Percentiles rank a stretch among this genome's conserved stretches.
These are phyloP conservation scores for Alloteropsis semialata DNA, from an alignment of 176 grass and related monocot species.

Conservation along the genomic window DNA sequence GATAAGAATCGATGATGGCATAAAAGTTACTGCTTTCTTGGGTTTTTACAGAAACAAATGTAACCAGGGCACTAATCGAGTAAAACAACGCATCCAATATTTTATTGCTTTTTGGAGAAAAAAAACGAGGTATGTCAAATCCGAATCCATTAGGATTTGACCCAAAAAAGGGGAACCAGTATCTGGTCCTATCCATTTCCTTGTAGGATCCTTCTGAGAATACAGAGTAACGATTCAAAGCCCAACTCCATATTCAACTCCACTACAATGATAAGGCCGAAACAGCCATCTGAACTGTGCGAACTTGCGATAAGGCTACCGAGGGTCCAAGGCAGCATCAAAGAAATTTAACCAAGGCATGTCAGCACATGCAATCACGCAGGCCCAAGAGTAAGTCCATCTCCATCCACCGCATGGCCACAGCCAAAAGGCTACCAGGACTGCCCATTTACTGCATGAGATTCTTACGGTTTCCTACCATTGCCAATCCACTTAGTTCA, in stretches of 20 bases:
- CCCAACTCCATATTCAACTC: not conserved
- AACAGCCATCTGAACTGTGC: not conserved
- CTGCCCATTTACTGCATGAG: not conserved
- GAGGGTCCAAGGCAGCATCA: not conserved
- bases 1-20: not conserved
- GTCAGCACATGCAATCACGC: not conserved
- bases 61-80: not conserved
- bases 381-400: not conserved
- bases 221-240: not conserved
- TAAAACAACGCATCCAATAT: not conserved
- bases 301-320: not conserved
- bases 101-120: not conserved
- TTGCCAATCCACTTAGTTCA: not conserved
- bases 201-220: not conserved
- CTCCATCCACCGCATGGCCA: not conserved
- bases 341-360: too few species aligned
- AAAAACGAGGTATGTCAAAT: not conserved
- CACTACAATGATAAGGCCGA: not conserved
- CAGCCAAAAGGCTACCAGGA: not conserved
- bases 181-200: not conserved
- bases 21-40: not conserved
- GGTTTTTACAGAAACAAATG: not conserved
- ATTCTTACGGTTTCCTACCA: not conserved
- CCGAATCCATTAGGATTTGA: not conserved
- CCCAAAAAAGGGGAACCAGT: not conserved